A percentile compares a stretch with the other conserved stretches of the same genome.
Conservation (phyloP, 2,329 filamentous ascomycete species). For the Fusarium pseudocircinatum region DNA sequence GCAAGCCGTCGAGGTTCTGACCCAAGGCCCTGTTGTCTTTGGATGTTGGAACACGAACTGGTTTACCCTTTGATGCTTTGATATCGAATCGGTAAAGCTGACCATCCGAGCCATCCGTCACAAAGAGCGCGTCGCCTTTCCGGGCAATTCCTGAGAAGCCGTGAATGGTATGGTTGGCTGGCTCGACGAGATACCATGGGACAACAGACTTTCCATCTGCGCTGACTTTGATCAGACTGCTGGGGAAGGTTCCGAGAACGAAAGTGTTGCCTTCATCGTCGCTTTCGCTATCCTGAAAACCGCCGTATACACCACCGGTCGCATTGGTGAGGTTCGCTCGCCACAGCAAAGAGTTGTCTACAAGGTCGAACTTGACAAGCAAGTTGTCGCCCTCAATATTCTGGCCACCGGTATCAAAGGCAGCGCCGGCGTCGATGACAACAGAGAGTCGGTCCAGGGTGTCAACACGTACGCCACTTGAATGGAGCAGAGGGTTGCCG, state of each 20-base stretch:
- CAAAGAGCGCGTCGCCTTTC: conserved; percentile 42
- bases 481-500: conserved; percentile 14
- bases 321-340: conserved; percentile 46
- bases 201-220: conserved; percentile 40
- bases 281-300: conserved; percentile 53
- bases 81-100: conserved; percentile 50
- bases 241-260: conserved; percentile 51
- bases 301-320: conserved; percentile 46
- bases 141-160: neutral
- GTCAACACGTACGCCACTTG: conserved; percentile 51
- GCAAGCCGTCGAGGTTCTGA: conserved; percentile 40
- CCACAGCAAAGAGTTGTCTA: conserved; percentile 42
- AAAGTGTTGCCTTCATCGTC: conserved; percentile 50
- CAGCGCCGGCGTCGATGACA: conserved; percentile 48
- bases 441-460: conserved; percentile 47
- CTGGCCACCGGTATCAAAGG: conserved; percentile 48
- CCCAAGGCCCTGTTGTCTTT: conserved; percentile 4
- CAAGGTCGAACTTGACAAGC: conserved; percentile 49
- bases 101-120: conserved; percentile 43
- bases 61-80: conserved; percentile 11
- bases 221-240: conserved; percentile 48
- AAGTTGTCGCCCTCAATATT: conserved; percentile 51
- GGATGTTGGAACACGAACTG: neutral
- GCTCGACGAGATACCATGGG: conserved; percentile 47
- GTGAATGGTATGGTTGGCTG: conserved; percentile 39